Evolutionary conservation across 805 yeast species (phyloP), one percentile per base, ranked within the genome.

Genomic region (Saccharomycopsis amapae): DNA sequence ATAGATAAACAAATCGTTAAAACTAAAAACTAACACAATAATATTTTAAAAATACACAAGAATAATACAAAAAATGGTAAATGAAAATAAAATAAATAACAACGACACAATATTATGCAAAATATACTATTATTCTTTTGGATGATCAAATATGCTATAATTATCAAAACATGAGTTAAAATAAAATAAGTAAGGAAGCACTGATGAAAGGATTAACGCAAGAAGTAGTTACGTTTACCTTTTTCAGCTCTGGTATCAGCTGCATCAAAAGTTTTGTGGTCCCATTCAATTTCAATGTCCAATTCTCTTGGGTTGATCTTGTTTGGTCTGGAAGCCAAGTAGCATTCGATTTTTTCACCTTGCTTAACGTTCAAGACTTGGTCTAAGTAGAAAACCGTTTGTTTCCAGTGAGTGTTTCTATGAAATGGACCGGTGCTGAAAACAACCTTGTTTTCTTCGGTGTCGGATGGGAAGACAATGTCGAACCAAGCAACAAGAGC

Each of bases 391-490:
- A 94, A 88, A 1, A 93, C 94, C 17, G 96, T 85, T 69, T 93
- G 98, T 65, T 93, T 94, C 99, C 99, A 93, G 69, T 93, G 99
- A 13, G 98, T 93, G 72, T 89, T 88, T 56, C 79, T 78, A 40
- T 88, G 81, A 66, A 84, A 88, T 30, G 99, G 96, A 20, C 97
- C 97, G 12, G 99, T 94, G 18, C 93, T 81, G 62, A 93, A 89
- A 26, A 68, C 69, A 48, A 90, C 81, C 38, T 71, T 69, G 51
- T 62, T 62, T 31, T 65, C 61, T 35, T 63, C 59, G 13, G 62
- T 60, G 47, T 71, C 72, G 44, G 71, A 74, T 36, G 93, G 93
- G 76, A 93, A 93, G 53, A 76, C 89, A 59, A 87, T 84, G 60
- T 93, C 98, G 59, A 88, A 93, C 97, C 97, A 93, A 13, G 88